Base-by-base conservation (phyloP, 352 stramenopile species). In the Pythium utonaiense region DNA sequence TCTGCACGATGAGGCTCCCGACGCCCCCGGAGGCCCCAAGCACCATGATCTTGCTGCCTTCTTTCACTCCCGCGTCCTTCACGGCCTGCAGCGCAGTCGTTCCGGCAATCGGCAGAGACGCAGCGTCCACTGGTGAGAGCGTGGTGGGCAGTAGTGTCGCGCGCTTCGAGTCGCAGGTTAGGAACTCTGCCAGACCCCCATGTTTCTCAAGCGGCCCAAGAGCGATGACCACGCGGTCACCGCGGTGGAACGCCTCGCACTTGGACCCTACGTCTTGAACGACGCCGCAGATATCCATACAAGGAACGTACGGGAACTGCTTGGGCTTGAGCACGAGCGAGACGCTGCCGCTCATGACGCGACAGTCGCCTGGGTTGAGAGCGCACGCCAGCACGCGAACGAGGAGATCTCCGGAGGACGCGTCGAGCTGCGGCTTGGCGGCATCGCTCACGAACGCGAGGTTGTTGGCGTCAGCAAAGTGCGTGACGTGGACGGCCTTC, bases 21-120 rank as follows among this genome's bases (percentile, higher is more conserved):
- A 95, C 77, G 24, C 87, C 89, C 50, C 89, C 89, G 13, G 78
- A 83, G 5, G 71, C 89, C 12, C 89, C 89, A 24, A 95, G 61
- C 3, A 96, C 77, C 7, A 96, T 55, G n/a, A 96, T 73, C 21
- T 86, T 67, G 54, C 86, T 76, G 0, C 78, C 77, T 17, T 54
- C 10, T 13, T 60, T 50, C 3, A 94, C 27, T 1, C 38, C 22
- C 5, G 66, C 73, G 28, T 64, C 59, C 21, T 73, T 69, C 17
- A 77, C 47, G 0, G 73, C 70, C 49, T 74, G 58, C 6, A 86
- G 8, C 3, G 66, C 68, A 8, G 72, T 80, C 21, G 57, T 58
- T 1, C 73, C 75, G 9, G 66, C 73, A 6, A 70, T 71, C 4
- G 62, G 55, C 7, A 85, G 48, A 2, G 66, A 68, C 1, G 70